phyloP scores from a whole-genome alignment of 371 early-diverging fungal genomes.

The Encephalitozoon romaleae region DNA sequence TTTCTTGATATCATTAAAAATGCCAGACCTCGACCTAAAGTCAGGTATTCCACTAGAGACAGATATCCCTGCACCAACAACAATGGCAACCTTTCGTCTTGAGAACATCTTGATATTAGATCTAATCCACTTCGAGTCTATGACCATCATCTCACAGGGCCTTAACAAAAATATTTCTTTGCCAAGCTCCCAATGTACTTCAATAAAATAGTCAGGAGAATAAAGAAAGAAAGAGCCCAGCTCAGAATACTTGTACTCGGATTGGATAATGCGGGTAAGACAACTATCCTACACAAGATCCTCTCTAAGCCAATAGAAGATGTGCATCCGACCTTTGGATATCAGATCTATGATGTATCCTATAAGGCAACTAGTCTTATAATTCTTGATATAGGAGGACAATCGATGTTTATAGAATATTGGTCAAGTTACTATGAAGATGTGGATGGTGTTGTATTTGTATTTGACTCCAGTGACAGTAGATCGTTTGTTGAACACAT shows the following conservation, averaged over 20 bases:
- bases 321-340: slow-evolving; percentile 58
- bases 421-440: slow-evolving; percentile 98
- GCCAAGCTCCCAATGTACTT: slow-evolving; percentile 43
- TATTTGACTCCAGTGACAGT: slow-evolving; percentile 77
- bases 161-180: slow-evolving; percentile 16
- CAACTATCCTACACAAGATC: slow-evolving; percentile 83
- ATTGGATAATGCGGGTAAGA: slow-evolving; percentile 96
- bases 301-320: slow-evolving; percentile 58
- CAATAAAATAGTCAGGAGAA: slow-evolving; percentile 57
- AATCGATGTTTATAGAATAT: slow-evolving; percentile 83
- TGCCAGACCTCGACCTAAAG: slow-evolving; percentile 85
- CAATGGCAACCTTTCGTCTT: slow-evolving; percentile 66
- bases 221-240: slow-evolving; percentile 66
- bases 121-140: slow-evolving; percentile 13
- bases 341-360: slow-evolving; percentile 29
- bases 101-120: slow-evolving; percentile 26
- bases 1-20: slow-evolving; percentile 75
- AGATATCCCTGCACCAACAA: slow-evolving; percentile 82
- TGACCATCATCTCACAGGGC: slow-evolving; percentile 4
- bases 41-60: slow-evolving; percentile 93
- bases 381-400: slow-evolving; percentile 95
- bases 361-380: slow-evolving; percentile 67
- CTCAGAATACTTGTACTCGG: slow-evolving; percentile 91
- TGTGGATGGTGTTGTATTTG: slow-evolving; percentile 92
- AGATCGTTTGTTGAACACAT: slow-evolving; percentile 77